Evolutionary conservation across 2,329 filamentous ascomycete genomes (phyloP).

Genomic region (Ciborinia camelliae): DNA sequence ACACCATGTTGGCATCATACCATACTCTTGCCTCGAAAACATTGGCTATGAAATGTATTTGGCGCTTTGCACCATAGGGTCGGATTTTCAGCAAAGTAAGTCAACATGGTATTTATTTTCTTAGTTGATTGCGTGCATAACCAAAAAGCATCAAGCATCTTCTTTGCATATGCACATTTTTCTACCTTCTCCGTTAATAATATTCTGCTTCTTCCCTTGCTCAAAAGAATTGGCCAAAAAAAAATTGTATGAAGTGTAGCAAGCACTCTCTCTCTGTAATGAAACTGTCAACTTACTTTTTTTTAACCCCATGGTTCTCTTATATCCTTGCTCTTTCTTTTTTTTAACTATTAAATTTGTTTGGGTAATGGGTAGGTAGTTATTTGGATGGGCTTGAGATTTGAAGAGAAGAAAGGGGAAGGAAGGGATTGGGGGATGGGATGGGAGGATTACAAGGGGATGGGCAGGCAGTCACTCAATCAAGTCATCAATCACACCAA

Average conservation of each 20-base stretch:
- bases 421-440: background rate
- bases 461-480: background rate
- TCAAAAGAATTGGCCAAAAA: background rate
- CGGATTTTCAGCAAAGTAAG: background rate
- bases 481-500: background rate
- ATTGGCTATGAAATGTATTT: background rate
- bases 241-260: background rate
- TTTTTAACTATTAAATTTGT: background rate
- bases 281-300: constrained; percentile 7
- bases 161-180: background rate
- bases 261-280: background rate
- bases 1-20: background rate
- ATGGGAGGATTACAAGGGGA: background rate
- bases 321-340: background rate
- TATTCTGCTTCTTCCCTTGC: background rate
- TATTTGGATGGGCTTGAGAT: no score
- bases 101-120: background rate
- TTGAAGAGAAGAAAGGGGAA: background rate
- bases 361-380: background rate
- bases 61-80: background rate
- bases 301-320: constrained; percentile 2
- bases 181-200: background rate
- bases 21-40: background rate
- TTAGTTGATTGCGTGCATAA: background rate
- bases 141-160: background rate